These are phyloP conservation scores for Kwoniella europaea DNA, from an alignment of 768 basidiomycete species.

Conservation along the genomic window DNA sequence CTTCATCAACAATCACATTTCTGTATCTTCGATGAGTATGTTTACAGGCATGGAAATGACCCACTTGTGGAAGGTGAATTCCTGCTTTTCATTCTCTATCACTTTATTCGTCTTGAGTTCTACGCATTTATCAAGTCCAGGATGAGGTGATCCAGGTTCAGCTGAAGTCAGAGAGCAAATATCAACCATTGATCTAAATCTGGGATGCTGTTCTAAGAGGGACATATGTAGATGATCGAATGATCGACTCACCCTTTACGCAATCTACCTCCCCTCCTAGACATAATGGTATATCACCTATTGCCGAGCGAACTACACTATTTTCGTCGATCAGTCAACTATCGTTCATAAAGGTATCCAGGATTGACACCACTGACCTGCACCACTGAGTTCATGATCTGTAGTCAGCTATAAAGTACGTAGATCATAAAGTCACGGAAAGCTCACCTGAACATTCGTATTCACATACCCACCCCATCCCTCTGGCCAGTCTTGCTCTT, in stretches of 20 bases:
- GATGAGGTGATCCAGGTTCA: constrained; percentile 39
- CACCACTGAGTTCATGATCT: constrained; percentile 47
- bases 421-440: too few relatives aligned
- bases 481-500: constrained; percentile 26
- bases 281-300: constrained; percentile 53
- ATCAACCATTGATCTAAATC: not conserved
- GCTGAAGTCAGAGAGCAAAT: constrained; percentile 15
- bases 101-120: constrained; percentile 59
- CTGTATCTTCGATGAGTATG: too few relatives aligned
- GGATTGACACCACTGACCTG: constrained; percentile 39
- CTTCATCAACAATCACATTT: too few relatives aligned
- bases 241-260: constrained; percentile 39
- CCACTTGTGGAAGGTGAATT: constrained; percentile 55
- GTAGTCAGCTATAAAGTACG: not conserved
- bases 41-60: too few relatives aligned
- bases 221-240: not conserved
- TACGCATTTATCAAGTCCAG: constrained; percentile 45
- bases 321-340: not conserved
- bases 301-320: constrained; percentile 54
- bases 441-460: constrained; percentile 57
- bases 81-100: constrained; percentile 50
- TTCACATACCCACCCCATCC: constrained; percentile 57
- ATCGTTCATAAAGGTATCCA: not conserved
- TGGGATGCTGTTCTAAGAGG: too few relatives aligned
- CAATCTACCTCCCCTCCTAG: constrained; percentile 59